phyloP scores from a whole-genome alignment of 75 land plant species.

The Isoetes taiwanensis region DNA sequence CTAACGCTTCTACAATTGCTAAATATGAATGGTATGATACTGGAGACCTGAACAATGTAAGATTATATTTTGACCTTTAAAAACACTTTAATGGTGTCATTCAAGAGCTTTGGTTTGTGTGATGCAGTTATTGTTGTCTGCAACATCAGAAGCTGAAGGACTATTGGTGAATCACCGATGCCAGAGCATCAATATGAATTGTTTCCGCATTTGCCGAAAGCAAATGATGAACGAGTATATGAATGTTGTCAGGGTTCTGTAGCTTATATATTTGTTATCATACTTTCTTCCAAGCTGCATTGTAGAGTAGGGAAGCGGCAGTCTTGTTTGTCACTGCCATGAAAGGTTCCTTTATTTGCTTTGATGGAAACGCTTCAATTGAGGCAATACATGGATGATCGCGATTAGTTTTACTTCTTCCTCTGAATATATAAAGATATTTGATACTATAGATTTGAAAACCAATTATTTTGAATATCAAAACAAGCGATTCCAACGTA shows the following conservation, averaged over 20 bases:
- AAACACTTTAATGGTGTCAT: background rate
- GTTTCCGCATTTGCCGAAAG: conserved; percentile 36
- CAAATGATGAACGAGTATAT: conserved; percentile 28
- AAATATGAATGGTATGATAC: conserved; percentile 53
- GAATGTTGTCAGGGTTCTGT: background rate
- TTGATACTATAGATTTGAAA: no score
- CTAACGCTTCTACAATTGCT: no score
- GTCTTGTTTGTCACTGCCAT: conserved; percentile 44
- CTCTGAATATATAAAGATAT: no score
- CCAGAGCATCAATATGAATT: conserved; percentile 49
- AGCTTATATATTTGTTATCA: background rate
- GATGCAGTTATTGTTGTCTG: conserved; percentile 47
- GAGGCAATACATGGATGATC: conserved; percentile 32
- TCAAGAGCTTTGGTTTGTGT: background rate
- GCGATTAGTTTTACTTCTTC: no score
- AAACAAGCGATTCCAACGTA: no score
- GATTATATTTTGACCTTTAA: background rate
- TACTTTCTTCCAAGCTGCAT: conserved; percentile 38
- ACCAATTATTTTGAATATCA: no score
- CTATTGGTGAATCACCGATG: conserved; percentile 38
- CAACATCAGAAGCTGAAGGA: conserved; percentile 57
- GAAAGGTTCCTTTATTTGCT: conserved; percentile 36
- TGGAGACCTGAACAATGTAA: conserved; percentile 58
- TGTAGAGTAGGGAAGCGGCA: conserved; percentile 46
- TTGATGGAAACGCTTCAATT: conserved; percentile 60